A percentile compares a stretch with the other conserved stretches of the same genome.
Conservation (phyloP, 139 green algal species). For the Mesostigma viride region DNA sequence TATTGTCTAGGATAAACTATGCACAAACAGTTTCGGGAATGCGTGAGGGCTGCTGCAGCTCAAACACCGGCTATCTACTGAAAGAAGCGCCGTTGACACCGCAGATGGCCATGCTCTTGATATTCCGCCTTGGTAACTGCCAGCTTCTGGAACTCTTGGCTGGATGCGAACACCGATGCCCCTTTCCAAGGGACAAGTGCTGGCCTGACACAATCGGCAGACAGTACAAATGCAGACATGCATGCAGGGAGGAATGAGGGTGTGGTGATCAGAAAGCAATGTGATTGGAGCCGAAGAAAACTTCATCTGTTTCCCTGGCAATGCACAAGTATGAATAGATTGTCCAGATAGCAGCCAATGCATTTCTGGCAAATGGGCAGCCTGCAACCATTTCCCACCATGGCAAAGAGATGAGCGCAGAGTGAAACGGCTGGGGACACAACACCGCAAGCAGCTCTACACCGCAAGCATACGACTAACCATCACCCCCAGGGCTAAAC, state of each 20-base stretch:
- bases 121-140: conserved; percentile 23
- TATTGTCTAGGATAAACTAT: too few relatives aligned
- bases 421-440: too few relatives aligned
- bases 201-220: background rate
- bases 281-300: background rate
- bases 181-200: conserved; percentile 9
- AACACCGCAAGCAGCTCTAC: too few relatives aligned
- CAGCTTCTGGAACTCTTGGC: background rate
- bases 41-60: too few relatives aligned
- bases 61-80: too few relatives aligned
- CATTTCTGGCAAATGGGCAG: background rate
- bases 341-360: too few relatives aligned
- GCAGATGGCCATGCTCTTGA: conserved; percentile 14
- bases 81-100: conserved; percentile 13
- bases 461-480: too few relatives aligned
- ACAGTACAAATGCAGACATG: background rate
- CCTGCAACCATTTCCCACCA: background rate
- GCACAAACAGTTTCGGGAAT: too few relatives aligned
- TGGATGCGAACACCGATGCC: conserved; percentile 12
- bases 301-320: background rate
- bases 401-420: too few relatives aligned
- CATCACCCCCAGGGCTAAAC: too few relatives aligned
- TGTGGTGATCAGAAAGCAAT: background rate
- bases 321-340: too few relatives aligned
- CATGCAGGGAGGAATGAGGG: background rate